These are phyloP conservation scores for Magnusiomyces suaveolens DNA, from an alignment of 1,139 yeast species.

Conservation along the genomic window DNA sequence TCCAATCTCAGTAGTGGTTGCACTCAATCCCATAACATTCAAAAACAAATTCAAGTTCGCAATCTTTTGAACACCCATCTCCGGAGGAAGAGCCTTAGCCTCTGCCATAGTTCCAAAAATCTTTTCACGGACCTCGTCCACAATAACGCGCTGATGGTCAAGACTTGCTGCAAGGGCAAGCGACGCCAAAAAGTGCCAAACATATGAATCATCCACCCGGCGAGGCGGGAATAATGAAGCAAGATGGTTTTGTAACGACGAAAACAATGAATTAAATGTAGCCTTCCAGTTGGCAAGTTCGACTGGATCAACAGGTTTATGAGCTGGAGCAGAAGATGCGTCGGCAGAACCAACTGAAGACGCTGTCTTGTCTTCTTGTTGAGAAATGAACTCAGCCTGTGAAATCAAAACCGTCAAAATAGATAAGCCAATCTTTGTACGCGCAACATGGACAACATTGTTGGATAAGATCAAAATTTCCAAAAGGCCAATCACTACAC, in stretches of 20 bases:
- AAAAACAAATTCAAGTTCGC: conserved; percentile 83
- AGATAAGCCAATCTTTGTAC: conserved; percentile 80
- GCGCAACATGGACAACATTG: conserved; percentile 58
- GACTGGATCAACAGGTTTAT: conserved; percentile 28
- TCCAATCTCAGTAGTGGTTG: conserved; percentile 43
- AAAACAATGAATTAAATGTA: conserved; percentile 75
- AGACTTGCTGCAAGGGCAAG: conserved; percentile 86
- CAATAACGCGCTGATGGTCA: conserved; percentile 87
- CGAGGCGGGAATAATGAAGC: conserved; percentile 74
- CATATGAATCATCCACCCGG: conserved; percentile 68
- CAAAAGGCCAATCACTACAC: conserved; percentile 73
- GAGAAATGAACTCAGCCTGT: conserved; percentile 85
- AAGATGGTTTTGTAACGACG: conserved; percentile 68
- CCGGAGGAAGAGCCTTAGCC: conserved; percentile 57
- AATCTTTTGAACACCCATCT: conserved; percentile 50
- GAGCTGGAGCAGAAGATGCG: not conserved
- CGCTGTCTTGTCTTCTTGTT: conserved; percentile 47
- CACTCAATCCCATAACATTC: conserved; percentile 93
- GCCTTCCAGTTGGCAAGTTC: conserved; percentile 66
- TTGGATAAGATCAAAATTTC: conserved; percentile 51
- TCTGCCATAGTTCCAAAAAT: conserved; percentile 81
- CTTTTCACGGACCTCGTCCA: conserved; percentile 89
- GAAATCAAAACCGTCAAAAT: conserved; percentile 80
- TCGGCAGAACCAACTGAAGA: conserved; percentile 6
- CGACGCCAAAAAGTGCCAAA: conserved; percentile 96